These are phyloP conservation scores for Plasmodium relictum DNA, from an alignment of 169 alveolate species.

Conservation along the genomic window DNA sequence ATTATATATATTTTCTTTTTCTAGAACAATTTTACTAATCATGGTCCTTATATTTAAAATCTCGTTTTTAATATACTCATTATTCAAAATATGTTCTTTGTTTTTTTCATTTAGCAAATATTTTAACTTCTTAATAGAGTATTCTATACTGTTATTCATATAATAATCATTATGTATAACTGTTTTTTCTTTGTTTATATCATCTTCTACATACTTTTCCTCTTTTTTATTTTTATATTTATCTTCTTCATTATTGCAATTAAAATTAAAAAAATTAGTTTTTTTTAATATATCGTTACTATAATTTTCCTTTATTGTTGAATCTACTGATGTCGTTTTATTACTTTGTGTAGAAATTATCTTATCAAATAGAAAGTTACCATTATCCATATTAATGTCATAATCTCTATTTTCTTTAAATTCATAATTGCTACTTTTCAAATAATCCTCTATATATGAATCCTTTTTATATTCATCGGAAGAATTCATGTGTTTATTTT, in stretches of 20 bases:
- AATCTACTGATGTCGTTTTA: background rate
- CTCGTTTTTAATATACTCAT: slow-evolving; percentile 30
- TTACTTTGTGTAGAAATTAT: too few species aligned
- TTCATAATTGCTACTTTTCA: background rate
- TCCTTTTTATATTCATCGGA: background rate
- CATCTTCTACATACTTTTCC: background rate
- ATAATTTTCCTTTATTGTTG: background rate
- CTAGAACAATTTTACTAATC: background rate
- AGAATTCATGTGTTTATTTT: background rate
- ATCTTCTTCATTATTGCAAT: background rate
- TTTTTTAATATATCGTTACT: slow-evolving; percentile 3
- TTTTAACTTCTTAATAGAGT: slow-evolving; percentile 30
- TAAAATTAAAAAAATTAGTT: background rate
- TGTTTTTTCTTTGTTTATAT: background rate
- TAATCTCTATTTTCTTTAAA: background rate
- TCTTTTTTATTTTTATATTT: background rate
- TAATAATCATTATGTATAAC: background rate
- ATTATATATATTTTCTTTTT: slow-evolving; percentile 5
- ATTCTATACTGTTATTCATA: background rate
- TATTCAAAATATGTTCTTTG: slow-evolving; percentile 21
- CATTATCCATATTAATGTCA: background rate
- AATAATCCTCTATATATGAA: background rate
- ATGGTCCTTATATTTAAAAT: background rate
- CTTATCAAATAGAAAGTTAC: too few species aligned
- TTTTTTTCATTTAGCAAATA: slow-evolving; percentile 6